Evolutionary conservation across 441 rosid genomes (phyloP).

Genomic region (Manihot esculenta): DNA sequence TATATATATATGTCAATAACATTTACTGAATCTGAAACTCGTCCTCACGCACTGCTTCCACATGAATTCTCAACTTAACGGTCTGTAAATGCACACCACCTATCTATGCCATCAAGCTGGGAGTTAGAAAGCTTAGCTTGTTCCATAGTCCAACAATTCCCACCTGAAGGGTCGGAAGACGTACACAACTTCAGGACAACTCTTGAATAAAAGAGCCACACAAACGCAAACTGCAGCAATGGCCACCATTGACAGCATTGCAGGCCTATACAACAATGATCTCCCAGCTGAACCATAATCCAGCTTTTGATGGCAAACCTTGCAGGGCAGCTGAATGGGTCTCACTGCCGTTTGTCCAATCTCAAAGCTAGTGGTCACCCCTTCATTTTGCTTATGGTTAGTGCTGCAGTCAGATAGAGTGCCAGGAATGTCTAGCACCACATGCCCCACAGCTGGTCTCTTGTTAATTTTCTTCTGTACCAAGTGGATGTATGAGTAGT

Average conservation of each 20-base stretch:
- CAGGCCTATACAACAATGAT: conserved; percentile 75
- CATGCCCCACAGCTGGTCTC: conserved; percentile 47
- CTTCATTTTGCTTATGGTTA: conserved; percentile 45
- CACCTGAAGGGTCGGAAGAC: conserved; percentile 92
- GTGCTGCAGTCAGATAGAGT: conserved; percentile 22
- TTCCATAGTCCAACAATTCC: conserved; percentile 79
- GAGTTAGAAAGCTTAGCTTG: conserved; percentile 43
- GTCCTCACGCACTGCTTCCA: conserved; percentile 33
- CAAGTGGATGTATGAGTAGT: conserved; percentile 82
- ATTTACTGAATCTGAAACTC: conserved; percentile 22
- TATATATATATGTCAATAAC: conserved; percentile 29
- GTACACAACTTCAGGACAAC: conserved; percentile 79
- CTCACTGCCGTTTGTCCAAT: conserved; percentile 35
- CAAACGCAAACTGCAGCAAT: conserved; percentile 94
- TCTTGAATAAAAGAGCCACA: conserved; percentile 90
- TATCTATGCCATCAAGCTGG: conserved; percentile 10
- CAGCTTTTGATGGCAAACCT: conserved; percentile 57
- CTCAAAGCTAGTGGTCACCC: conserved; percentile 42
- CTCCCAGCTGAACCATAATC: conserved; percentile 44
- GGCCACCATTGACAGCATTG: conserved; percentile 92
- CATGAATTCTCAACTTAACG: conserved; percentile 41
- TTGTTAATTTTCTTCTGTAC: conserved; percentile 69
- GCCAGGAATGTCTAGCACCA: conserved; percentile 59
- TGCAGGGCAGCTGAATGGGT: conserved; percentile 43
- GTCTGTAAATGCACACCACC: conserved; percentile 30